Evolutionary conservation across 179 eudicot genomes (phyloP).

Genomic region (Heliamphora pulchella): DNA sequence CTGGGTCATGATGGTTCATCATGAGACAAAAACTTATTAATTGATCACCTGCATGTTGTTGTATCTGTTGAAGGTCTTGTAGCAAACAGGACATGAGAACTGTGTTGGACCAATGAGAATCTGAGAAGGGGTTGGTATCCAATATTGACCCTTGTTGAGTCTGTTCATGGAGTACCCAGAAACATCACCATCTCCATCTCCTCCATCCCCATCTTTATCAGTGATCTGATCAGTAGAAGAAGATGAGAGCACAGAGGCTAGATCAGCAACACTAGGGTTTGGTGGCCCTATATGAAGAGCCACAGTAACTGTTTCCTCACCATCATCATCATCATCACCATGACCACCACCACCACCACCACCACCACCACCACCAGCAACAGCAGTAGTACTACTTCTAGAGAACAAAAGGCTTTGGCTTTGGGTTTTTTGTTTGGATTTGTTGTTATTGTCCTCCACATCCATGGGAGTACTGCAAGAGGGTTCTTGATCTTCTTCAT

Average conservation of each 20-base stretch:
- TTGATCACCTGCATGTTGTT: conserved; percentile 63
- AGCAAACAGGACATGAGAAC: conserved; percentile 76
- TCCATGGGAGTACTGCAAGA: conserved; percentile 13
- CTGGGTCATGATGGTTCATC: no score
- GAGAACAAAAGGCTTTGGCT: background rate
- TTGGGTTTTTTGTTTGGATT: background rate
- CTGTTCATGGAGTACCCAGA: conserved; percentile 29
- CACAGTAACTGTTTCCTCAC: conserved; percentile 31
- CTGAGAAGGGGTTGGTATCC: conserved; percentile 90
- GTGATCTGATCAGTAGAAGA: conserved; percentile 15
- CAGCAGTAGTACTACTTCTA: background rate
- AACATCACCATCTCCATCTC: conserved; percentile 20
- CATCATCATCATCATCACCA: conserved; percentile 7
- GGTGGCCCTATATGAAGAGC: conserved; percentile 61
- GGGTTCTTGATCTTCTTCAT: conserved; percentile 15
- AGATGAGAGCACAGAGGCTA: conserved; percentile 25
- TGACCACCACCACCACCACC: no score
- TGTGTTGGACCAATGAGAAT: conserved; percentile 82
- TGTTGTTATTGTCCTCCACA: conserved; percentile 14
- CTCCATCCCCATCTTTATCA: background rate
- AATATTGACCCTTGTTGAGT: conserved; percentile 45
- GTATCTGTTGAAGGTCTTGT: conserved; percentile 75
- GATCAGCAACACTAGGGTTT: conserved; percentile 38
- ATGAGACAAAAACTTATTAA: no score
- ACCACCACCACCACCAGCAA: no score